phyloP scores from a whole-genome alignment of 2,329 filamentous ascomycete species.

The Diplodia intermedia region DNA sequence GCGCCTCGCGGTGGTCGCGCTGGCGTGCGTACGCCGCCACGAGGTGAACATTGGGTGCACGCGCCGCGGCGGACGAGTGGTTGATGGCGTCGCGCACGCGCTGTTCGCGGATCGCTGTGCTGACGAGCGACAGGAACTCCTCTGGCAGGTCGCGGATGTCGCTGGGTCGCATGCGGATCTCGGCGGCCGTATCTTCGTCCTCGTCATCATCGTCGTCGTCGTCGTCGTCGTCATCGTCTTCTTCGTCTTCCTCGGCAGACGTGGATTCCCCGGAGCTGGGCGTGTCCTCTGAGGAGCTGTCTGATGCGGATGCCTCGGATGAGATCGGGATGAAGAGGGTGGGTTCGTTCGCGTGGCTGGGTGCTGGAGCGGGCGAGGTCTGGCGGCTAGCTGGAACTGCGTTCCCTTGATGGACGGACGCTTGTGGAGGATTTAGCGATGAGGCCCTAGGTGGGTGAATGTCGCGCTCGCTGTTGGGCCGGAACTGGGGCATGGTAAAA shows the following conservation, averaged over 20 bases:
- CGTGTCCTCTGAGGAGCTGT: conserved; percentile 17
- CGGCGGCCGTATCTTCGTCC: conserved; percentile 3
- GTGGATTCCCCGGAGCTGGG: conserved; percentile 16
- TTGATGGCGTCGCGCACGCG: conserved; percentile 31
- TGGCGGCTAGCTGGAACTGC: neutral
- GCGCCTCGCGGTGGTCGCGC: conserved; percentile 7
- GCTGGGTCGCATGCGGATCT: conserved; percentile 20
- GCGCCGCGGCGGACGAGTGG: conserved; percentile 34
- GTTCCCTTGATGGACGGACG: neutral
- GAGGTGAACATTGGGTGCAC: conserved; percentile 43
- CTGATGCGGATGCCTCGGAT: conserved; percentile 15
- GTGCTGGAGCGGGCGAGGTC: conserved; percentile 13
- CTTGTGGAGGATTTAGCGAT: conserved; percentile 6
- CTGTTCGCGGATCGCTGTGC: conserved; percentile 44
- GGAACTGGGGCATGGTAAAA: conserved; percentile 72
- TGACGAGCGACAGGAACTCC: conserved; percentile 27
- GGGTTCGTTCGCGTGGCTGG: conserved; percentile 23
- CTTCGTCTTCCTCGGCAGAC: conserved; percentile 21
- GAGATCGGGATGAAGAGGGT: conserved; percentile 26
- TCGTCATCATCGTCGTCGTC: conserved; percentile 25
- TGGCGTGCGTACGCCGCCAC: conserved; percentile 3
- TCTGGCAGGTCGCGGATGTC: conserved; percentile 25
- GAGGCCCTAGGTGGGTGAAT: conserved; percentile 23
- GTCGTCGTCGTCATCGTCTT: conserved; percentile 26
- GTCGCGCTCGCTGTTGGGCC: conserved; percentile 59